These are phyloP conservation scores for Mycena amicta DNA, from an alignment of 768 basidiomycete species.

Conservation along the genomic window DNA sequence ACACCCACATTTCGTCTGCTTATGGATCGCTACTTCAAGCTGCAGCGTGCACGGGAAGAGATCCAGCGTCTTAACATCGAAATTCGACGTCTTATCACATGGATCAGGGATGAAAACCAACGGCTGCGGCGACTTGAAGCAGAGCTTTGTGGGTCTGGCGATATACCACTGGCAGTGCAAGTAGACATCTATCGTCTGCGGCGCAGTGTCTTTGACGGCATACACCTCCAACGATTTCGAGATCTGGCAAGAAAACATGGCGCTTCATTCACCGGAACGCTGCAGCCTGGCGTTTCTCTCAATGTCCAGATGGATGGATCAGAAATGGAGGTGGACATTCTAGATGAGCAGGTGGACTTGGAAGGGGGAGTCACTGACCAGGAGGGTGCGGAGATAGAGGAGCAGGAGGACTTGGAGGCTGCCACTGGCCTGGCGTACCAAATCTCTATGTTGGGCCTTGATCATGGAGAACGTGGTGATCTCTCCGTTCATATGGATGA, in stretches of 20 bases:
- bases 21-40: too few relatives aligned
- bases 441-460: too few relatives aligned
- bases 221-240: conserved; percentile 3
- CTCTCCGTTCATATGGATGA: not conserved
- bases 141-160: not conserved
- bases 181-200: conserved; percentile 2
- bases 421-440: not conserved
- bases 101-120: too few relatives aligned
- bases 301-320: not conserved
- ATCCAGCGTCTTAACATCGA: too few relatives aligned
- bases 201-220: not conserved
- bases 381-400: not conserved
- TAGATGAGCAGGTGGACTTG: not conserved
- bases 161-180: too few relatives aligned
- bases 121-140: not conserved
- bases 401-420: too few relatives aligned
- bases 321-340: not conserved
- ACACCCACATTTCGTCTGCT: not conserved
- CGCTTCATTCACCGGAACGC: not conserved
- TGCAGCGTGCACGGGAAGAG: too few relatives aligned
- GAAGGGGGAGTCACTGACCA: not conserved
- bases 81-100: too few relatives aligned
- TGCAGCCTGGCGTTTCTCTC: not conserved
- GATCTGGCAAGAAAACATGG: too few relatives aligned
- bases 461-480: not conserved